These are phyloP conservation scores for Cylindrodendrum hubeiense DNA, from an alignment of 2,329 filamentous ascomycete species.

Conservation along the genomic window DNA sequence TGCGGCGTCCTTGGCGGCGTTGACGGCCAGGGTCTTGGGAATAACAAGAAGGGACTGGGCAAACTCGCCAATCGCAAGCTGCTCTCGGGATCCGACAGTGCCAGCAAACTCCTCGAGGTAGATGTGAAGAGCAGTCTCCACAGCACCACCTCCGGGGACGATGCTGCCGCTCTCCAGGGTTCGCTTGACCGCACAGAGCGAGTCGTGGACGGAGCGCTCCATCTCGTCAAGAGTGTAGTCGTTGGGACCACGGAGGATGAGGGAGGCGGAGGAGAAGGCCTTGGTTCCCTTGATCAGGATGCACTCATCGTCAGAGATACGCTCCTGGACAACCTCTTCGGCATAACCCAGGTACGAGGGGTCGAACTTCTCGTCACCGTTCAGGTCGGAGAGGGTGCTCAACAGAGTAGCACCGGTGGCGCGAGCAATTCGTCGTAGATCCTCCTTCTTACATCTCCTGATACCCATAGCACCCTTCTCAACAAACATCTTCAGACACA, in stretches of 20 bases:
- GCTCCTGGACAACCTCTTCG: slow-evolving; percentile 97
- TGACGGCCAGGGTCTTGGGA: slow-evolving; percentile 95
- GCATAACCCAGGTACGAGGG: slow-evolving; percentile 88
- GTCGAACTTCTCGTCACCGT: slow-evolving; percentile 97
- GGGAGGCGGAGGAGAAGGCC: slow-evolving; percentile 91
- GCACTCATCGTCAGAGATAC: slow-evolving; percentile 98
- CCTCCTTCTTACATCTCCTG: slow-evolving; percentile 97
- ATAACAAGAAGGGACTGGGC: slow-evolving; percentile 94
- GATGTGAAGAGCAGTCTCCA: slow-evolving; percentile 99
- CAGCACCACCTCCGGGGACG: slow-evolving; percentile 94
- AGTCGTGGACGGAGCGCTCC: slow-evolving; percentile 98
- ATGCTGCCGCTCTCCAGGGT: slow-evolving; percentile 97
- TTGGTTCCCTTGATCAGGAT: slow-evolving; percentile 98
- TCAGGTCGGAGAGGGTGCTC: slow-evolving; percentile 93
- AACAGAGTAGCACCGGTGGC: slow-evolving; percentile 94
- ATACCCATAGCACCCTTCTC: slow-evolving; percentile 97
- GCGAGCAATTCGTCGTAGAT: slow-evolving; percentile 93
- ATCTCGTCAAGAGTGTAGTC: slow-evolving; percentile 98
- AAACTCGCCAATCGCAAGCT: slow-evolving; percentile 97
- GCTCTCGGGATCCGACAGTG: slow-evolving; percentile 95
- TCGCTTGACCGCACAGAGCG: slow-evolving; percentile 95
- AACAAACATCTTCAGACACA: slow-evolving; percentile 93
- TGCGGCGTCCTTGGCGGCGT: slow-evolving; percentile 95
- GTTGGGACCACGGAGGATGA: slow-evolving; percentile 95
- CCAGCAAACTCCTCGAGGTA: slow-evolving; percentile 99